These are phyloP conservation scores for Penicillium sclerotiorum DNA, from an alignment of 2,329 filamentous ascomycete species.

Conservation along the genomic window DNA sequence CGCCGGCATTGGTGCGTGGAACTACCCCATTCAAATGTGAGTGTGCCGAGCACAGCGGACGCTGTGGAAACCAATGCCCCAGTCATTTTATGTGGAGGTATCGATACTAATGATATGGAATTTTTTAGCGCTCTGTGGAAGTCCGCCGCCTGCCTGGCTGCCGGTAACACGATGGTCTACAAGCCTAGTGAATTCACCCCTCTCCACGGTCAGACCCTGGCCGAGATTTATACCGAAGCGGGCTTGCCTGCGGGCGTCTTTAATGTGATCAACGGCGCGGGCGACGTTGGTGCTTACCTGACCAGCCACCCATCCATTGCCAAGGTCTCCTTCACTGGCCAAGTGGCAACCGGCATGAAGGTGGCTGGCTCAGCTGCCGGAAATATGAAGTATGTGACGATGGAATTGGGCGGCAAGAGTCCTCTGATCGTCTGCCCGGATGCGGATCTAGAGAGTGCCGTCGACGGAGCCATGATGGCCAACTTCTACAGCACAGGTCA, in stretches of 20 bases:
- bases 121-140: conserved; percentile 72
- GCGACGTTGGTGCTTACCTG: conserved; percentile 74
- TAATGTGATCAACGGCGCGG: conserved; percentile 81
- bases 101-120: conserved; percentile 9
- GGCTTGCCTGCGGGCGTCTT: conserved; percentile 81
- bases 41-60: conserved; percentile 10
- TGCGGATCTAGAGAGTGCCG: conserved; percentile 75
- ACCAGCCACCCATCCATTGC: conserved; percentile 72
- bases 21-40: conserved; percentile 84
- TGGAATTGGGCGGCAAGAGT: conserved; percentile 89
- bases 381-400: conserved; percentile 86
- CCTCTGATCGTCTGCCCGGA: conserved; percentile 80
- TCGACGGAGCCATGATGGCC: conserved; percentile 87
- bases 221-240: conserved; percentile 75
- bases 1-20: conserved; percentile 87
- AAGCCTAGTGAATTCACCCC: conserved; percentile 88
- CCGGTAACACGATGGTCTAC: conserved; percentile 88
- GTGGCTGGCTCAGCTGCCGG: conserved; percentile 75
- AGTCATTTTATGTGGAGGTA: no score
- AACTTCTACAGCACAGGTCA: conserved; percentile 92
- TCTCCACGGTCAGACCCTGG: conserved; percentile 75
- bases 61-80: background rate
- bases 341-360: conserved; percentile 79
- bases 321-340: conserved; percentile 89
- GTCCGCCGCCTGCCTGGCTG: conserved; percentile 79